These are phyloP conservation scores for Rutstroemia sp. DNA, from an alignment of 2,329 filamentous ascomycete genomes.

Conservation along the genomic window DNA sequence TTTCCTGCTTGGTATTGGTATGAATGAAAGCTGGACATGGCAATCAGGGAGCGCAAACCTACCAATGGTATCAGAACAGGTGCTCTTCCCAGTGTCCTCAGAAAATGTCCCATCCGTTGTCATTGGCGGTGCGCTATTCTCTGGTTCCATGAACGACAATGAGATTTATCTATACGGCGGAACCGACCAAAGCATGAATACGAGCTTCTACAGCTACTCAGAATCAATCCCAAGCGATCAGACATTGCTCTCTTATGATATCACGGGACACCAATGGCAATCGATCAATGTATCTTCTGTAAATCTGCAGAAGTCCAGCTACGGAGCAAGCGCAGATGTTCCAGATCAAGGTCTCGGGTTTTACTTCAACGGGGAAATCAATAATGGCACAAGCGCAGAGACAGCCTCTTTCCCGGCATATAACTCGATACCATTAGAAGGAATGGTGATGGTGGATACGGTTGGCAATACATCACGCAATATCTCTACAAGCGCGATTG, in stretches of 20 bases:
- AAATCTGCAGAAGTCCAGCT: conserved; percentile 6
- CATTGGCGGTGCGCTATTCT: conserved; percentile 9
- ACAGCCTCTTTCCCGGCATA: background rate
- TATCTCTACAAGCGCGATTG: conserved; percentile 31
- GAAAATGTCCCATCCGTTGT: conserved; percentile 1
- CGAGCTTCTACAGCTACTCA: conserved; percentile 9
- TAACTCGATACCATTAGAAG: conserved; percentile 23
- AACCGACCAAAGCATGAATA: conserved; percentile 11
- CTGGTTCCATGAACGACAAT: background rate
- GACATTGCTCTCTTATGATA: conserved; percentile 3
- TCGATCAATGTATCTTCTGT: background rate
- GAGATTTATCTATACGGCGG: conserved; percentile 15
- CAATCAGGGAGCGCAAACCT: conserved; percentile 1
- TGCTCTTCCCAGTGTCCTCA: background rate
- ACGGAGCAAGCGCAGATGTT: conserved; percentile 8
- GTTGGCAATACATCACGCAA: conserved; percentile 31
- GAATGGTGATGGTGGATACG: conserved; percentile 35
- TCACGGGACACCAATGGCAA: background rate
- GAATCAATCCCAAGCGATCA: conserved; percentile 1
- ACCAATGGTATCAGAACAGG: conserved; percentile 6
- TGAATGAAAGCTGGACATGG: conserved; percentile 14
- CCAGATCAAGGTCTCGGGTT: conserved; percentile 15
- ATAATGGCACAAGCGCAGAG: conserved; percentile 2
- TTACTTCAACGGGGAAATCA: conserved; percentile 18
- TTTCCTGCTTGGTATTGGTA: conserved; percentile 9